Percentiles rank a stretch among this genome's conserved stretches.
These are phyloP conservation scores for Lojkania enalia DNA, from an alignment of 2,329 filamentous ascomycete species.

Conservation along the genomic window DNA sequence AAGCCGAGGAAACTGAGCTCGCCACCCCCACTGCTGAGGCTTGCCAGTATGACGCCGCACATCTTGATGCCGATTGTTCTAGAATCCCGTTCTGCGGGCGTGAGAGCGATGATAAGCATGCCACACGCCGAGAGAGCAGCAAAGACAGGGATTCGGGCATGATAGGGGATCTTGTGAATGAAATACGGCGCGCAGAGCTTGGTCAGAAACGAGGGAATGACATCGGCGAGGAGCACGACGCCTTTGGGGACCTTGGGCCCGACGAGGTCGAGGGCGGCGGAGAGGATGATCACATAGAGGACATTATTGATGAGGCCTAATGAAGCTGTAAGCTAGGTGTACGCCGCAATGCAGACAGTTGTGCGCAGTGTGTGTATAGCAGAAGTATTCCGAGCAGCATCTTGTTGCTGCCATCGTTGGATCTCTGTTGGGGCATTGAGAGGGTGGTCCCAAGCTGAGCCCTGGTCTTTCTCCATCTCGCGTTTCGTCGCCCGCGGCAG, in stretches of 20 bases:
- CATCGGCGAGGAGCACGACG: conserved; percentile 88
- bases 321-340: conserved; percentile 12
- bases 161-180: conserved; percentile 85
- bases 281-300: conserved; percentile 95
- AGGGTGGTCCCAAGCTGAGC: too few relatives aligned
- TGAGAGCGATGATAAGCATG: conserved; percentile 87
- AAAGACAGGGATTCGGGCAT: conserved; percentile 72
- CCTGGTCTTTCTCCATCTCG: too few relatives aligned
- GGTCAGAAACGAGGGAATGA: conserved; percentile 83
- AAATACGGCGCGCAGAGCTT: conserved; percentile 93
- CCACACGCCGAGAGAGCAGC: conserved; percentile 75
- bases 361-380: not conserved
- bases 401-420: too few relatives aligned
- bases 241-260: conserved; percentile 85
- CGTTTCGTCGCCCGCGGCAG: not conserved
- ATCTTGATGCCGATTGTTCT: conserved; percentile 74
- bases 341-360: not conserved
- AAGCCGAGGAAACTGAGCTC: conserved; percentile 89
- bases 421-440: too few relatives aligned
- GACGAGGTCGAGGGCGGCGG: conserved; percentile 91
- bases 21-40: conserved; percentile 80
- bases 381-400: not conserved
- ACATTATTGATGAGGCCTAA: conserved; percentile 93
- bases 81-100: conserved; percentile 62
- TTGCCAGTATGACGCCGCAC: conserved; percentile 80